These are phyloP conservation scores for Tolypocladium ophioglossoides DNA, from an alignment of 2,329 filamentous ascomycete genomes.

Conservation along the genomic window DNA sequence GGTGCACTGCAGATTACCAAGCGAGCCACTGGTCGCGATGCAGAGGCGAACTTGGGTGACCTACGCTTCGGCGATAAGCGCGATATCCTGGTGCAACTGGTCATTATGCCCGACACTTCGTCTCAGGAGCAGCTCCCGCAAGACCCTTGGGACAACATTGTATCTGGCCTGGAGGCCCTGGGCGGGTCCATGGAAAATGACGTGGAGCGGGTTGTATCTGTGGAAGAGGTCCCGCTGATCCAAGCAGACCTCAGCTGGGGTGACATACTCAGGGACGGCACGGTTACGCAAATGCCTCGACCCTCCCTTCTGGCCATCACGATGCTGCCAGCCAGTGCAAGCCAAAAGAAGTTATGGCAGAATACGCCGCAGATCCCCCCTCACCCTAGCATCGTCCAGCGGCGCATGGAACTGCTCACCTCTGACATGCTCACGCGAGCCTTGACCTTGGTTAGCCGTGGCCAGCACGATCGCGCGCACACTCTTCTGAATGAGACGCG, in stretches of 20 bases:
- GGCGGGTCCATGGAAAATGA: slow-evolving; percentile 81
- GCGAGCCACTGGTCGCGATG: slow-evolving; percentile 86
- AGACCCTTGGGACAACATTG: slow-evolving; percentile 94
- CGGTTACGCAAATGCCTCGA: slow-evolving; percentile 72
- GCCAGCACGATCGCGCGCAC: slow-evolving; percentile 87
- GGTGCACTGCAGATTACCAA: slow-evolving; percentile 94
- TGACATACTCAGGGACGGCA: slow-evolving; percentile 84
- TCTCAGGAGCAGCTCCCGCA: slow-evolving; percentile 78
- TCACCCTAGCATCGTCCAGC: slow-evolving; percentile 88
- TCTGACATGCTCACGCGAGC: slow-evolving; percentile 96
- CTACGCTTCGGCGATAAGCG: slow-evolving; percentile 89
- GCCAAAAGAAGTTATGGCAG: slow-evolving; percentile 55
- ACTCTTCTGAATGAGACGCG: slow-evolving; percentile 88
- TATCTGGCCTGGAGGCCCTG: slow-evolving; percentile 87
- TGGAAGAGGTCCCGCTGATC: slow-evolving; percentile 90
- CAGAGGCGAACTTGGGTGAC: slow-evolving; percentile 85
- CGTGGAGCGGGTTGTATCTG: slow-evolving; percentile 69
- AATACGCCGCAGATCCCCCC: slow-evolving; percentile 78
- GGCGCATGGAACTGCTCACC: slow-evolving; percentile 93
- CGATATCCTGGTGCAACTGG: slow-evolving; percentile 88
- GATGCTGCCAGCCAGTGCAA: slow-evolving; percentile 65
- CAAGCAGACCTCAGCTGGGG: slow-evolving; percentile 92
- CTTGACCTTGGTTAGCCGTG: slow-evolving; percentile 78
- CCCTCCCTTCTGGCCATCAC: slow-evolving; percentile 91
- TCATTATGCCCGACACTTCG: slow-evolving; percentile 78